These are phyloP conservation scores for Celoporthe dispersa DNA, from an alignment of 2,329 filamentous ascomycete species.

Conservation along the genomic window DNA sequence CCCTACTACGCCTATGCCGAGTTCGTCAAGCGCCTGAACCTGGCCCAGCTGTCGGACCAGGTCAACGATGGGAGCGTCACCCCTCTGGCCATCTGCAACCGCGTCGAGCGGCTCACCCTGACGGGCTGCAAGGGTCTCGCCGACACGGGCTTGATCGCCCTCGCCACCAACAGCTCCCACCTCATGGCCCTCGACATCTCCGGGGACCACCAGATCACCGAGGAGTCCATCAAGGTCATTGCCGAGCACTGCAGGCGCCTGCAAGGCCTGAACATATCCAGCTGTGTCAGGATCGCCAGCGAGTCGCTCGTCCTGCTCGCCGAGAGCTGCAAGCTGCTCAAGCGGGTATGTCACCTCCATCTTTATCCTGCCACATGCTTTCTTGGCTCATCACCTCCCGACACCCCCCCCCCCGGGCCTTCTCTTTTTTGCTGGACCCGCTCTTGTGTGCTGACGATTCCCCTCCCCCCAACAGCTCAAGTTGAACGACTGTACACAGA, in stretches of 20 bases:
- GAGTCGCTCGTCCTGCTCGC: constrained; percentile 83
- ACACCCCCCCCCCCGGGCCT: neutral
- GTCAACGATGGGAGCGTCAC: constrained; percentile 89
- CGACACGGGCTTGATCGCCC: constrained; percentile 78
- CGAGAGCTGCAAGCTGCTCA: constrained; percentile 81
- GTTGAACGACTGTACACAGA: constrained; percentile 86
- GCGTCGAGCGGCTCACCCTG: constrained; percentile 89
- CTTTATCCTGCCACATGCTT: neutral
- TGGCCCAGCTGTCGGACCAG: constrained; percentile 74
- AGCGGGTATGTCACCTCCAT: constrained; percentile 64
- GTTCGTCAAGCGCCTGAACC: constrained; percentile 89
- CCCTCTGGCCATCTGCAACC: constrained; percentile 82
- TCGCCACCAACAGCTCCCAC: constrained; percentile 78
- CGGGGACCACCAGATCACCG: constrained; percentile 80
- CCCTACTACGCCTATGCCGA: constrained; percentile 88
- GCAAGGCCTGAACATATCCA: constrained; percentile 91
- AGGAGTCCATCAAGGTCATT: constrained; percentile 76
- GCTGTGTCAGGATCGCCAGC: constrained; percentile 82
- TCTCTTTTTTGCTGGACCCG: neutral
- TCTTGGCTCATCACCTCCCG: neutral
- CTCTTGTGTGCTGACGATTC: constrained; percentile 16
- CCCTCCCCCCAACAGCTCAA: constrained; percentile 67
- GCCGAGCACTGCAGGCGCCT: constrained; percentile 81
- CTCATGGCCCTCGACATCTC: constrained; percentile 91
- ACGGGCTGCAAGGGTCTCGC: constrained; percentile 87